These are phyloP conservation scores for Termitomyces sp. DNA, from an alignment of 768 basidiomycete species.

Conservation along the genomic window DNA sequence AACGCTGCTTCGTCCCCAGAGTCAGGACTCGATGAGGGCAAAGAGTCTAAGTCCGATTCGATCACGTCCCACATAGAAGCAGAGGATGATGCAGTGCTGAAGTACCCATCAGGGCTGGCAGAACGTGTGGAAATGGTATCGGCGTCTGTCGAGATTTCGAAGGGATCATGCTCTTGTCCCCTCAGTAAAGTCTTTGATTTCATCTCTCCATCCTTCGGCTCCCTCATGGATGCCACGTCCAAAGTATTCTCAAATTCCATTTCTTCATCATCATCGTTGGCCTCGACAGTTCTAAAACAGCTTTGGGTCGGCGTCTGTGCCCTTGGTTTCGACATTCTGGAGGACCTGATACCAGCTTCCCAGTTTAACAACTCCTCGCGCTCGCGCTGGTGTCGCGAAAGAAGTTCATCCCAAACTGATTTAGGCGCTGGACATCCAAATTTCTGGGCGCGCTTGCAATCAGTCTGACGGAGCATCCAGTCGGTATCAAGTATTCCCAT, in stretches of 20 bases:
- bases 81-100: neutral
- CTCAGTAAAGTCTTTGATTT: neutral
- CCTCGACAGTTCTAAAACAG: neutral
- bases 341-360: constrained; percentile 30
- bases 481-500: constrained; percentile 60
- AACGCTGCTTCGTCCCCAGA: neutral
- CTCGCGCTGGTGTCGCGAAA: constrained; percentile 53
- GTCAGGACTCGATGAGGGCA: neutral
- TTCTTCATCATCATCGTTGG: neutral
- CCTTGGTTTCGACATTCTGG: neutral
- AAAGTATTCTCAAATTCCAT: neutral
- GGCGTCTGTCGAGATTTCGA: constrained; percentile 1
- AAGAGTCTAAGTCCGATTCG: constrained; percentile 5
- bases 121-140: constrained; percentile 1
- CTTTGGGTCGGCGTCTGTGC: constrained; percentile 8
- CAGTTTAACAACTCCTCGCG: constrained; percentile 49
- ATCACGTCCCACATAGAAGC: constrained; percentile 4
- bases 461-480: constrained; percentile 35
- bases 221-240: neutral
- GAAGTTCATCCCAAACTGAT: constrained; percentile 59
- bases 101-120: constrained; percentile 1
- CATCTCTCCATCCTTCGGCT: neutral
- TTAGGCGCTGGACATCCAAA: constrained; percentile 25
- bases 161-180: neutral
- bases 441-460: neutral